Evolutionary conservation across 768 basidiomycete species (phyloP), one percentile per base, ranked within the genome.

Genomic region (Gloeostereum incarnatum): DNA sequence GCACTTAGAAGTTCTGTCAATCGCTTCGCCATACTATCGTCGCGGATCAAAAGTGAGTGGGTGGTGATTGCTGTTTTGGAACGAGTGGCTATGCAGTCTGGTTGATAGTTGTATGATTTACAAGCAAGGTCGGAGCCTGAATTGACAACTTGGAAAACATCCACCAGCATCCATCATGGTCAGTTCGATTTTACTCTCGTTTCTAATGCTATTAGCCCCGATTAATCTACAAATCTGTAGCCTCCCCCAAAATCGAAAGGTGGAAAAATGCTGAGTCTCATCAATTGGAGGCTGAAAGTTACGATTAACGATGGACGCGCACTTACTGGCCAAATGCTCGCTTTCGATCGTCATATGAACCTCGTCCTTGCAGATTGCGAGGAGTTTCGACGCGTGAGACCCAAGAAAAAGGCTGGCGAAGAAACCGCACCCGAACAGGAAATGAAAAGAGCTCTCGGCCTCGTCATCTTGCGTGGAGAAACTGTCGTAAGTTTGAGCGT

Each of bases 261-360:
- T 57, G 92, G 93, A 59, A 92, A 93, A 73, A 96, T 99, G 91
- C 81, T 94, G 58, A 65, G 81, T 59, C 82, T 98, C 66, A 78
- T 99, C 70, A 92, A 98, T 66, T 97, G 94, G 87, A 73, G 94
- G 61, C 75, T 99, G 49, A 93, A 87, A 65, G 81, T 98, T 42
- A 96, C 92, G 42, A 81, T 98, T 63, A 96, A 83, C 80, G 96
- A 99, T 62, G 92, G 92, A 43, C 87, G 96, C 59, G 77, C 86
- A 40, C 68, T 98, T 51, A 90, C 88, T 32, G 96, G 96, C 29
- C 96, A 98, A 66, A 96, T 98, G 89, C 84, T 99, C 59, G 96
- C 96, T 37, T 99, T 97, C 59, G 96, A 99, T 68, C 83, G 88
- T 54, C 96, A 99, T 63, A 99, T 98, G 96, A 99, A 99, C 65